Evolutionary conservation across 2,329 filamentous ascomycete species (phyloP), one percentile per base, ranked within the genome.

Genomic region (Akanthomyces uredinophilus): DNA sequence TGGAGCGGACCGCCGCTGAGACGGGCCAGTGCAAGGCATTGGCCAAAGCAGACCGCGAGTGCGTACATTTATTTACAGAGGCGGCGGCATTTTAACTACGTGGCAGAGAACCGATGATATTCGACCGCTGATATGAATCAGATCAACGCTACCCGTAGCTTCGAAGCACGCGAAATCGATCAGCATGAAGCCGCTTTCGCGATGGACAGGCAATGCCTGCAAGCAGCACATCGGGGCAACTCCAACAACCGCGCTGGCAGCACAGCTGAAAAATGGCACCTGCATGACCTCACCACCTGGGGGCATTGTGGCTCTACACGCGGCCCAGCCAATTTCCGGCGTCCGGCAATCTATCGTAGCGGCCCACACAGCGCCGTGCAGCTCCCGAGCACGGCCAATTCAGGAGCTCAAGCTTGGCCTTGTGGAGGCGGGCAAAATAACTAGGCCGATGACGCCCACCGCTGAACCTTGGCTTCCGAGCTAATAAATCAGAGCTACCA

Each of bases 241-340:
- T 29, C 27, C 27, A 29, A 6, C 6, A 29, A 29, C 4, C 37
- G 16, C 43, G 27, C 24, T 3, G 46, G 41, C 32, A 57, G 29
- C 32, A 47, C 56, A 60, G 57, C 57, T 60, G 57, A 60, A 60
- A 60, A 59, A 24, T 18, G 47, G 50, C 20, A 46, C 41, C 41
- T 54, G 58, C 20, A 61, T 61, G 58, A 61, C 58, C 58, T 61
- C 58, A 61, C 58, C 50, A 54, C 43, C 47, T 7, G 18, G 54
- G 13, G 29, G 7, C 46, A 27, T 7, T 24, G 43, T 37, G 27
- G 54, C 32, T 41, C 55, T n/a, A 20, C 44, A 22, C 37, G n/a
- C n/a, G 20, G 50, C 20, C 27, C 41, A 61, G 27, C 51, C 59
- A 61, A 61, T 61, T 61, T 61, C 59, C 59, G 51, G 59, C 14